Base-by-base conservation (phyloP, 306 rosid species). In the Acacia acuminata region DNA sequence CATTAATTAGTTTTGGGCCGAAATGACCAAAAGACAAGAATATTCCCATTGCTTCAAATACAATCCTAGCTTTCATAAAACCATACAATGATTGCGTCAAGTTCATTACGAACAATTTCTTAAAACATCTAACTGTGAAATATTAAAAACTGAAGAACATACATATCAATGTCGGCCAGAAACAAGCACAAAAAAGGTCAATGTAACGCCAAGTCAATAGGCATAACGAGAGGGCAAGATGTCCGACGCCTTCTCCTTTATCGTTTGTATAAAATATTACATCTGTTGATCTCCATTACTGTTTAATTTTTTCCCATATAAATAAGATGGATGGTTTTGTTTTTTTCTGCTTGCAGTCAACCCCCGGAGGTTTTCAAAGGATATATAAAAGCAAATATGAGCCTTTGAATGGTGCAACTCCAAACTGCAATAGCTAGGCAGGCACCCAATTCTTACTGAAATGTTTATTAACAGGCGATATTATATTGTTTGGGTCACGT, bases 391-490 rank as follows among this genome's bases (percentile, higher is more conserved):
- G 36, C 22, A 84, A 76, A 69, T 44, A 58, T 74, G 74, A 69
- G 81, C 36, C 34, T 66, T 25, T 56, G 81, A 51, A 42, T 20
- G 77, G 80, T 75, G 75, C 90, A 36, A 5, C 40, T 36, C 40
- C 40, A 43, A 32, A 55, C 2, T 55, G 25, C 61, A 55, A 0
- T 55, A 19, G 11, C 11, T 20, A 55, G 22, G 24, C 64, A 63
- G 81, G 82, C 79, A 79, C 81, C 47, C 34, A 79, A 87, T 71
- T 81, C 70, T 27, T 45, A 74, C 66, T 25, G 55, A 71, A 42
- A 22, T 71, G 50, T 81, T 78, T 10, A 81, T 76, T 51, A 51
- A 17, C 58, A 55, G 2, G 20, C 22, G 61, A 20, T 7, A 20
- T 53, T 53, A 22, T 19, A 32, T 55, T 53, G 3, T 19, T 55